Conservation (phyloP, 257 asterid genomes). For the Penstemon eatonii region DNA sequence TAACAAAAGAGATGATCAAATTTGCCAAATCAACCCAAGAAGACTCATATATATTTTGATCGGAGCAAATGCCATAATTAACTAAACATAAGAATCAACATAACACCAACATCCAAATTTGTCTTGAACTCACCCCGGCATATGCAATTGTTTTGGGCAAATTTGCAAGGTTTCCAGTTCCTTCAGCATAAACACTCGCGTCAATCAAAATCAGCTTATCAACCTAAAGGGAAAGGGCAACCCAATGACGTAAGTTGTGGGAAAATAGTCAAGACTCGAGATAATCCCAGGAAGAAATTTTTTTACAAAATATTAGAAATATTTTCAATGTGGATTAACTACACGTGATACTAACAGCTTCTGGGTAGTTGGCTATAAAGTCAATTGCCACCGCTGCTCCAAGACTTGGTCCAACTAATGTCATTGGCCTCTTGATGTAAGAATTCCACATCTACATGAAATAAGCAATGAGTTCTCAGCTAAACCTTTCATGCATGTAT, state of each 20-base stretch:
- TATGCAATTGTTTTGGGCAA: constrained; percentile 76
- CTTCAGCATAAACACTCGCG: constrained; percentile 97
- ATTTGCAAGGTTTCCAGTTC: constrained; percentile 82
- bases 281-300: background rate
- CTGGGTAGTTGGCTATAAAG: constrained; percentile 67
- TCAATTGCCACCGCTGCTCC: constrained; percentile 95
- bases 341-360: constrained; percentile 55
- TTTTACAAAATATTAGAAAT: background rate
- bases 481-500: background rate
- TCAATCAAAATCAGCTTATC: constrained; percentile 80
- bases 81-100: constrained; percentile 20
- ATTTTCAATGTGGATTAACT: constrained; percentile 12
- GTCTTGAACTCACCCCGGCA: constrained; percentile 65
- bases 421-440: constrained; percentile 72
- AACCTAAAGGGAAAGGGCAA: constrained; percentile 51
- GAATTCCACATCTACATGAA: constrained; percentile 70
- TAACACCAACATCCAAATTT: constrained; percentile 10
- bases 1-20: background rate
- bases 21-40: background rate
- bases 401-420: constrained; percentile 95
- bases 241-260: background rate
- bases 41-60: background rate
- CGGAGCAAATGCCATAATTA: background rate
- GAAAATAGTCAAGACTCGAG: background rate
- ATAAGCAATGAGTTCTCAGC: constrained; percentile 8